Conservation (phyloP, 2,329 filamentous ascomycete species). For the Sporothrix luriei region DNA sequence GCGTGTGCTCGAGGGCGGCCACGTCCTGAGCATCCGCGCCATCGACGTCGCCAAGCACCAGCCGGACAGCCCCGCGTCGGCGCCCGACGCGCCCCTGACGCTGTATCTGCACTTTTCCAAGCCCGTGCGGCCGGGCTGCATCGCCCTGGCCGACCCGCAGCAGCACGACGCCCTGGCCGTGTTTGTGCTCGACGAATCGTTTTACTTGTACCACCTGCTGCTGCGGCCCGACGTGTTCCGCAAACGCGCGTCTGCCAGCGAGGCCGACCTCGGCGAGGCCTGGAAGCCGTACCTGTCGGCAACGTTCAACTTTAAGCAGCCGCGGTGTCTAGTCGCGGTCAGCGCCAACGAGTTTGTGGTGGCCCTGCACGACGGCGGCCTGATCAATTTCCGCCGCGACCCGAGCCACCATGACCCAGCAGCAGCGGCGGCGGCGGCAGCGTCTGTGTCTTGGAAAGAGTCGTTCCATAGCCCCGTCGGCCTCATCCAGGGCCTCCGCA, state of each 20-base stretch:
- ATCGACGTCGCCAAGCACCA: conserved; percentile 74
- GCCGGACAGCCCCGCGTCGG: conserved; percentile 47
- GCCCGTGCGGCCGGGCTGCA: conserved; percentile 72
- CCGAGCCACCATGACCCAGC: conserved; percentile 46
- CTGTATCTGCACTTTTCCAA: conserved; percentile 77
- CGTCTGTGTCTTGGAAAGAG: conserved; percentile 62
- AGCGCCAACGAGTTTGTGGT: conserved; percentile 74
- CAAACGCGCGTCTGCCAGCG: conserved; percentile 63
- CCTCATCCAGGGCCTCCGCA: conserved; percentile 68
- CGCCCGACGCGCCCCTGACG: conserved; percentile 71
- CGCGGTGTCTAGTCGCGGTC: conserved; percentile 78
- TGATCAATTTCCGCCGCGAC: conserved; percentile 69
- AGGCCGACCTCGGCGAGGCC: conserved; percentile 73
- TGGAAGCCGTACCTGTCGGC: conserved; percentile 74
- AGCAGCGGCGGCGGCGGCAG: neutral
- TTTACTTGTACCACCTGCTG: conserved; percentile 80
- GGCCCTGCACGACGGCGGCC: conserved; percentile 76
- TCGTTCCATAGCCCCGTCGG: conserved; percentile 72
- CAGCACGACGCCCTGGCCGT: conserved; percentile 77
- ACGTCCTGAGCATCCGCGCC: conserved; percentile 77
- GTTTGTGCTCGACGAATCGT: conserved; percentile 77
- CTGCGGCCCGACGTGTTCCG: conserved; percentile 81
- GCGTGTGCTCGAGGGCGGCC: conserved; percentile 80
- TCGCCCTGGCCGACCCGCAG: conserved; percentile 78
- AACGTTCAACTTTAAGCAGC: conserved; percentile 74